Percentiles rank a stretch among this genome's conserved stretches.
phyloP scores from a whole-genome alignment of 2,329 filamentous ascomycete species.

The Calycina marina region DNA sequence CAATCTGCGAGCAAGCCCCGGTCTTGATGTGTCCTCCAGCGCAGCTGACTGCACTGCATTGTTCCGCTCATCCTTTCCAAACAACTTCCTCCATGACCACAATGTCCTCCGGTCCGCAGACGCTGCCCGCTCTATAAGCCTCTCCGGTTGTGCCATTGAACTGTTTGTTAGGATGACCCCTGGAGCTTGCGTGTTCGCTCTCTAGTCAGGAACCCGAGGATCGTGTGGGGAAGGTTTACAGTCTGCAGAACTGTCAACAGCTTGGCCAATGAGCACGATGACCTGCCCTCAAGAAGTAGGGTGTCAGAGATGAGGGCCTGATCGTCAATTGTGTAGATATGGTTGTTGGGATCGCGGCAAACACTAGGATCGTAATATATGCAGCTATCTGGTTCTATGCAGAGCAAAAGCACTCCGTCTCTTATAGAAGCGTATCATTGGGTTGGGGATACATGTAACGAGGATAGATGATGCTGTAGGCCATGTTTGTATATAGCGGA shows the following conservation, averaged over 20 bases:
- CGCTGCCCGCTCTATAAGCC: slow-evolving; percentile 14
- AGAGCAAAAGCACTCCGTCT: slow-evolving; percentile 16
- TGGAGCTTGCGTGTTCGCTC: slow-evolving; percentile 2
- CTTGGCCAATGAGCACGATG: not conserved
- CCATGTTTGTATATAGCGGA: slow-evolving; percentile 14
- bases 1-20: slow-evolving; percentile 18
- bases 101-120: slow-evolving; percentile 18
- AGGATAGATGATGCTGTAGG: slow-evolving; percentile 1
- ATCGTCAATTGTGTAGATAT: no score
- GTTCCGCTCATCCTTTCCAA: slow-evolving; percentile 17
- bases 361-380: slow-evolving; percentile 11
- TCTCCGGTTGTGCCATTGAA: slow-evolving; percentile 19
- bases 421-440: slow-evolving; percentile 18
- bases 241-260: no score
- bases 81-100: slow-evolving; percentile 21
- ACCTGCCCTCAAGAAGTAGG: not conserved
- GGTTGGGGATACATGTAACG: slow-evolving; percentile 9
- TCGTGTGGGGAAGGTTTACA: slow-evolving; percentile 4
- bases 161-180: slow-evolving; percentile 12
- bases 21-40: slow-evolving; percentile 8
- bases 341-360: no score
- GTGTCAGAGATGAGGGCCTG: no score
- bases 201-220: slow-evolving; percentile 10
- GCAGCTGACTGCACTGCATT: slow-evolving; percentile 7
- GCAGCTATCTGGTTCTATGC: slow-evolving; percentile 14